phyloP scores from a whole-genome alignment of 345 rosid species.

The Rubroshorea leprosula region DNA sequence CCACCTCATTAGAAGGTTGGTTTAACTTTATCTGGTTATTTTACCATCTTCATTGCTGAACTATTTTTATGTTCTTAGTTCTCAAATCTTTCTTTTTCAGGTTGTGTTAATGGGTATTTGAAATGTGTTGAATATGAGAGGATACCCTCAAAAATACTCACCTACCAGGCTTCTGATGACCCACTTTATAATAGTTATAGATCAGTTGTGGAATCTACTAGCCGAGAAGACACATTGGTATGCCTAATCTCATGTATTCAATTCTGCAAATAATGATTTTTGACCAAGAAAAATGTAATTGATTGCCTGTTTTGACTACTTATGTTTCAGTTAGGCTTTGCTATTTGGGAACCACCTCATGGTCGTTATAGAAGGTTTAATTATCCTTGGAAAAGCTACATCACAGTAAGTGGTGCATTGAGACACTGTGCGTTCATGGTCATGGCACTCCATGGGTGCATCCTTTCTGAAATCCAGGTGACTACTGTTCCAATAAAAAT shows the following conservation, averaged over 20 bases:
- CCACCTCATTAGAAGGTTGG: slow-evolving; percentile 80
- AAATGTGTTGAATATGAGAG: slow-evolving; percentile 57
- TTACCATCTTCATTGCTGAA: background rate
- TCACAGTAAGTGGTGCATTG: slow-evolving; percentile 75
- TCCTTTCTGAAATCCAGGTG: slow-evolving; percentile 94
- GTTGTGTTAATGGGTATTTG: slow-evolving; percentile 80
- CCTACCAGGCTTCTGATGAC: slow-evolving; percentile 77
- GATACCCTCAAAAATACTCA: slow-evolving; percentile 72
- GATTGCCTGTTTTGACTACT: background rate
- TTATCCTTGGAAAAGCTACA: slow-evolving; percentile 78
- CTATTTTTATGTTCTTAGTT: background rate
- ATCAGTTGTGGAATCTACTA: slow-evolving; percentile 75
- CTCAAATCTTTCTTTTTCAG: slow-evolving; percentile 11
- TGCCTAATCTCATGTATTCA: background rate
- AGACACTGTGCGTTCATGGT: slow-evolving; percentile 92
- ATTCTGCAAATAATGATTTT: background rate
- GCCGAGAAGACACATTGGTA: slow-evolving; percentile 90
- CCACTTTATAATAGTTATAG: slow-evolving; percentile 79
- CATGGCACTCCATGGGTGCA: slow-evolving; percentile 95
- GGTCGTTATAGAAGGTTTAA: slow-evolving; percentile 61
- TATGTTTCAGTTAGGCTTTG: slow-evolving; percentile 67
- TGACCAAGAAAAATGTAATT: background rate
- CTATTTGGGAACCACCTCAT: slow-evolving; percentile 96
- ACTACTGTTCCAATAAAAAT: background rate
- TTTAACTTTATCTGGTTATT: slow-evolving; percentile 6